Evolutionary conservation across 345 rosid genomes (phyloP).

Genomic region (Passiflora organensis): DNA sequence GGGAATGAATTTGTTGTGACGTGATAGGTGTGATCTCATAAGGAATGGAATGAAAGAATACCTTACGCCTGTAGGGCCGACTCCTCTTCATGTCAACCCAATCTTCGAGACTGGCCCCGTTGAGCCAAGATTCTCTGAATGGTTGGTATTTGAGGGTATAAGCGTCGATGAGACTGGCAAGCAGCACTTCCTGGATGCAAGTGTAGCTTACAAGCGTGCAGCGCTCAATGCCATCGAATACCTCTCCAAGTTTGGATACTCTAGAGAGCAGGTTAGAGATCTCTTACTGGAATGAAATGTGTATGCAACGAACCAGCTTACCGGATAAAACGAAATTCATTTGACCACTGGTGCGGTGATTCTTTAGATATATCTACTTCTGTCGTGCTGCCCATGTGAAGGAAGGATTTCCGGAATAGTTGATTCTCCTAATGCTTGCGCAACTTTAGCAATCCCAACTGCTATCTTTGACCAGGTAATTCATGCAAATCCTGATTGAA

Average conservation of each 20-base stretch:
- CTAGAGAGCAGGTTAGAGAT: slow-evolving; percentile 97
- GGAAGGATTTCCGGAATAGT: slow-evolving; percentile 92
- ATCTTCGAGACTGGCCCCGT: slow-evolving; percentile 89
- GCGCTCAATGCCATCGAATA: slow-evolving; percentile 88
- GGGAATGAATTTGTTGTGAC: too few relatives aligned
- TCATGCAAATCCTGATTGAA: not conserved
- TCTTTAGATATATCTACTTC: slow-evolving; percentile 63
- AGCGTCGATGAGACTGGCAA: slow-evolving; percentile 81
- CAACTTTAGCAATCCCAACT: slow-evolving; percentile 78
- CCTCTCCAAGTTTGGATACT: slow-evolving; percentile 84
- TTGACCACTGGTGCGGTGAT: not conserved
- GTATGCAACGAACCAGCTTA: not conserved
- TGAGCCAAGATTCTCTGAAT: slow-evolving; percentile 90
- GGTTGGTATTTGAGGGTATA: slow-evolving; percentile 92
- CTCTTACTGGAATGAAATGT: too few relatives aligned
- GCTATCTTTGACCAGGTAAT: slow-evolving; percentile 82
- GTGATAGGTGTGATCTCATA: slow-evolving; percentile 68
- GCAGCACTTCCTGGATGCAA: slow-evolving; percentile 85
- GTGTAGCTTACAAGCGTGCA: slow-evolving; percentile 81
- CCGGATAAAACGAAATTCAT: not conserved
- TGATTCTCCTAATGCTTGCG: slow-evolving; percentile 82
- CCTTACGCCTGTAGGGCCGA: slow-evolving; percentile 96
- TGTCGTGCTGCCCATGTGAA: slow-evolving; percentile 92
- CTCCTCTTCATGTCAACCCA: slow-evolving; percentile 83
- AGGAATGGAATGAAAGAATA: slow-evolving; percentile 83